Conservation (phyloP, 140 eudicot genomes). For the Senecio squalidus region DNA sequence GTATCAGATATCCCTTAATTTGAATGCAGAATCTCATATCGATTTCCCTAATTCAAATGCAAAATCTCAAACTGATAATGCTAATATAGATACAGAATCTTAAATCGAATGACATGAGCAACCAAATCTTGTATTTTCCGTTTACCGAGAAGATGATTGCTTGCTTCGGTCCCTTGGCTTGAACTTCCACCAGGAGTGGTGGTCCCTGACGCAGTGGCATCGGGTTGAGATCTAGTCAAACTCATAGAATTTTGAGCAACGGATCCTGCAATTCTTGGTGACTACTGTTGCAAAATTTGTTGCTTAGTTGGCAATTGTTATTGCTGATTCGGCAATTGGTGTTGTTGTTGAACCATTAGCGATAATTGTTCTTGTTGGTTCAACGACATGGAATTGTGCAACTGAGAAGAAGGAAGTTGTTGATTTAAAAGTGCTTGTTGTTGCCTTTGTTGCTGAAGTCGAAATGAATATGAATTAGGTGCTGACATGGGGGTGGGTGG, state of each 20-base stretch:
- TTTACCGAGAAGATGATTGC: conserved; percentile 91
- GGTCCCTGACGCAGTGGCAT: conserved; percentile 86
- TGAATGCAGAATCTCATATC: too few species aligned
- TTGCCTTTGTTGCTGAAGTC: conserved; percentile 63
- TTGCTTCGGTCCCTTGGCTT: conserved; percentile 93
- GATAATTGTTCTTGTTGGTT: conserved; percentile 68
- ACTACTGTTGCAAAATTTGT: conserved; percentile 53
- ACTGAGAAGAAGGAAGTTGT: conserved; percentile 67
- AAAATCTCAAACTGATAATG: background rate
- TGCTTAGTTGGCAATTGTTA: conserved; percentile 39
- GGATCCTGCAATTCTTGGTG: conserved; percentile 69
- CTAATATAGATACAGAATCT: conserved; percentile 5
- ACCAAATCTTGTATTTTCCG: conserved; percentile 83
- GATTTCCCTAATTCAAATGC: background rate
- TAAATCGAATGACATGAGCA: conserved; percentile 51
- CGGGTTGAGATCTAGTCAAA: conserved; percentile 93
- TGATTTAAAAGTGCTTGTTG: conserved; percentile 56
- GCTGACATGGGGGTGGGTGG: conserved; percentile 68
- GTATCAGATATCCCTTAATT: too few species aligned
- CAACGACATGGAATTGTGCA: conserved; percentile 53
- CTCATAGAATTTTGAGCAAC: conserved; percentile 76
- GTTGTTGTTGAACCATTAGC: conserved; percentile 66
- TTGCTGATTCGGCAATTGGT: conserved; percentile 47
- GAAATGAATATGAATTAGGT: conserved; percentile 68
- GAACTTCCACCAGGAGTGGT: conserved; percentile 97